These are phyloP conservation scores for Sequoiadendron giganteum DNA, from an alignment of 75 land plant genomes.

Conservation along the genomic window DNA sequence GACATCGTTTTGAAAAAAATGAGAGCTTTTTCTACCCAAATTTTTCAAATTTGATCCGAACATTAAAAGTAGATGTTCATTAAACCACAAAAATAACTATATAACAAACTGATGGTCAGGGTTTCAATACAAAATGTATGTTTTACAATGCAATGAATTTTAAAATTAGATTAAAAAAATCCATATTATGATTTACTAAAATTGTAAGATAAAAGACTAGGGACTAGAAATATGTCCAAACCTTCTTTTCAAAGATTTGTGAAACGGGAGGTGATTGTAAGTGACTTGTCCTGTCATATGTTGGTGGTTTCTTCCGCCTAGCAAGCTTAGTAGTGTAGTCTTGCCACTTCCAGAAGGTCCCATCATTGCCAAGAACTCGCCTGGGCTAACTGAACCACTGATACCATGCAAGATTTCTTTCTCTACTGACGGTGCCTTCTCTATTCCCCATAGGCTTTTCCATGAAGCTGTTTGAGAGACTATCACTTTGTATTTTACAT, in stretches of 20 bases:
- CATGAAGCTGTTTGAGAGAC: neutral
- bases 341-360: slow-evolving; percentile 51
- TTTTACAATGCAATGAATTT: neutral
- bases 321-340: slow-evolving; percentile 36
- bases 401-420: slow-evolving; percentile 10
- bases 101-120: neutral
- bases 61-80: neutral
- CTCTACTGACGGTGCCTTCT: neutral
- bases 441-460: neutral
- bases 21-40: neutral
- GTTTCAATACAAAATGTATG: neutral
- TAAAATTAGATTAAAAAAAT: too few species aligned
- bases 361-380: slow-evolving; percentile 41
- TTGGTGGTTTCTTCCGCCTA: slow-evolving; percentile 23
- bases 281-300: slow-evolving; percentile 15
- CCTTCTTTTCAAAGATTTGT: slow-evolving; percentile 20
- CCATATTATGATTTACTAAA: neutral
- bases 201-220: neutral
- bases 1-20: neutral
- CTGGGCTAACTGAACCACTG: slow-evolving; percentile 18
- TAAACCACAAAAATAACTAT: neutral
- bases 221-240: neutral
- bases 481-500: slow-evolving; percentile 6
- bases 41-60: neutral
- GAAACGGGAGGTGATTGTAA: slow-evolving; percentile 26